Evolutionary conservation across 2,329 filamentous ascomycete species (phyloP), one percentile per base, ranked within the genome.

Genomic region (Ceratocystis destructans): DNA sequence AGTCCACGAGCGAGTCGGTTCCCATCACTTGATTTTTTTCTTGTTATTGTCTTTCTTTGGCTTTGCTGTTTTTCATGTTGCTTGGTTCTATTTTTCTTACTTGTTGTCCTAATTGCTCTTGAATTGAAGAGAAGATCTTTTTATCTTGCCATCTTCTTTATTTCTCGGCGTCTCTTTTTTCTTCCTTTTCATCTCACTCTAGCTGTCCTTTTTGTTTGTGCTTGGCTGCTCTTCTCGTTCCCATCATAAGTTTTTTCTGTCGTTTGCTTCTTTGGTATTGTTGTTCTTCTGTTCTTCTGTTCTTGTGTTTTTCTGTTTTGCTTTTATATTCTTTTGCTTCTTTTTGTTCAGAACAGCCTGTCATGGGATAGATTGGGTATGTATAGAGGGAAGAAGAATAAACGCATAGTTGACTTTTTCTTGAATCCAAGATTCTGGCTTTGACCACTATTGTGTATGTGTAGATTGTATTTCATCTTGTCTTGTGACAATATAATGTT

Each of bases 41-140:
- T 48, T 50, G 37, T 67, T 68, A 63, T 61, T 62, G 65, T 70
- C 67, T 68, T 66, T 67, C 68, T 69, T 69, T 63, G 63, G 64
- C n/a, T 69, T 69, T 10, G 45, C 48, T 53, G 50, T 64, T 62
- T 57, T 37, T 61, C n/a, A 28, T 59, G 28, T 12, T 64, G 41
- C 22, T 37, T 65, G 33, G 64, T 55, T 22, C 31, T 62, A 4
- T 66, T 68, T 64, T 64, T 64, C 62, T 37, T 57, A 65, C 48
- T 62, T 57, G 53, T 41, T 45, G 1, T 28, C 41, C 37, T 45
- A 62, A n/a, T 62, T 31, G 25, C 28, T n/a, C 48, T 53, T 20
- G 48, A 10, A 25, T 25, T 15, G 48, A 53, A 53, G 48, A 15
- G 2, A 15, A 15, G 6, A 28, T 66, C 41, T 62, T 41, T 41